These are phyloP conservation scores for Pestalotiopsis sp. DNA, from an alignment of 2,329 filamentous ascomycete genomes.

Conservation along the genomic window DNA sequence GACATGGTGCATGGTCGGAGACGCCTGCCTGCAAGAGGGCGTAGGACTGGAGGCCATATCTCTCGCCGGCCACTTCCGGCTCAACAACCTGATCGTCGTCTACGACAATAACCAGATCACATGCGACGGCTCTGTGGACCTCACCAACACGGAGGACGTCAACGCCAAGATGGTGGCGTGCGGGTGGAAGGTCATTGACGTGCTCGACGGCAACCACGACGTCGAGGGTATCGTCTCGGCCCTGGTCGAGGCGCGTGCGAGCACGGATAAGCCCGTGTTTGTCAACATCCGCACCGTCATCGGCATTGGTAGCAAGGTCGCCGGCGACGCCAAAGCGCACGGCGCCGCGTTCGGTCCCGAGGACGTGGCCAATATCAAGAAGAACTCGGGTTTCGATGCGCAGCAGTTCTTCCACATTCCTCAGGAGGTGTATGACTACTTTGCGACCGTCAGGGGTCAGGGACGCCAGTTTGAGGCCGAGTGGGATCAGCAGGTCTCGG, in stretches of 20 bases:
- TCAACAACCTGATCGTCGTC: slow-evolving; percentile 54
- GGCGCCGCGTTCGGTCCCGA: slow-evolving; percentile 55
- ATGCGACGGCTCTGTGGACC: slow-evolving; percentile 53
- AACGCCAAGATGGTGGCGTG: slow-evolving; percentile 54
- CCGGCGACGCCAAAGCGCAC: slow-evolving; percentile 52
- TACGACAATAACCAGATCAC: slow-evolving; percentile 61
- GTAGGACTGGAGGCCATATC: slow-evolving; percentile 55
- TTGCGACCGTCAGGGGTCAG: slow-evolving; percentile 43
- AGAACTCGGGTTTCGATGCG: slow-evolving; percentile 46
- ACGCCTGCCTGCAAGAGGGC: slow-evolving; percentile 57
- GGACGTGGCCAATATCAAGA: slow-evolving; percentile 56
- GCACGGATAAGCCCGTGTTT: slow-evolving; percentile 49
- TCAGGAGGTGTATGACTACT: slow-evolving; percentile 51
- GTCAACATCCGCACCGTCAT: slow-evolving; percentile 60
- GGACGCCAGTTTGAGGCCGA: slow-evolving; percentile 46
- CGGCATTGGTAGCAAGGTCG: slow-evolving; percentile 46
- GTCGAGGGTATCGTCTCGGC: slow-evolving; percentile 45
- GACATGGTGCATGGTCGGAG: slow-evolving; percentile 55
- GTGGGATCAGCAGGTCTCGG: slow-evolving; percentile 47
- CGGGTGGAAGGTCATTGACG: slow-evolving; percentile 53
- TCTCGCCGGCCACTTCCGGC: slow-evolving; percentile 48
- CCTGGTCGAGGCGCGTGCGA: slow-evolving; percentile 45
- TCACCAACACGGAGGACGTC: slow-evolving; percentile 52
- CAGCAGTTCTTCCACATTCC: slow-evolving; percentile 45
- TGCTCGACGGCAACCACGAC: slow-evolving; percentile 49